These are phyloP conservation scores for Sporothrix inflata DNA, from an alignment of 2,329 filamentous ascomycete genomes.

Conservation along the genomic window DNA sequence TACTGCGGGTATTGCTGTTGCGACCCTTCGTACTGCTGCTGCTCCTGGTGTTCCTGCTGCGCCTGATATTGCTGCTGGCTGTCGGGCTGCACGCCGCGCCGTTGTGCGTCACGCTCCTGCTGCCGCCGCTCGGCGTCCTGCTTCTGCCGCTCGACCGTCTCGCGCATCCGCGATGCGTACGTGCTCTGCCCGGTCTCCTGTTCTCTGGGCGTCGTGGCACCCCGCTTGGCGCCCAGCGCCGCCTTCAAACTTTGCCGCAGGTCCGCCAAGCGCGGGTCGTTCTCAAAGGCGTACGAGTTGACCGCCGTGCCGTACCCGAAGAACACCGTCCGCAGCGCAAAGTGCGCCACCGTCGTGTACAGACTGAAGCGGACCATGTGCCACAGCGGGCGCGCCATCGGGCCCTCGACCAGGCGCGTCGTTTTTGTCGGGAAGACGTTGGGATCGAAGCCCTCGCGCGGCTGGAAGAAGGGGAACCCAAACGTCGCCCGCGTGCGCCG, in stretches of 20 bases:
- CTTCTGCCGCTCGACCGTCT: background rate
- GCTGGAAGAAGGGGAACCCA: conserved; percentile 34
- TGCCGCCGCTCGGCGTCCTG: background rate
- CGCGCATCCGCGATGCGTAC: background rate
- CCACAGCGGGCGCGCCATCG: conserved; percentile 30
- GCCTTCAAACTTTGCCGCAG: conserved; percentile 27
- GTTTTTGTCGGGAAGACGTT: conserved; percentile 28
- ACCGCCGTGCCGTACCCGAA: conserved; percentile 24
- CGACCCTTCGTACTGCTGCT: background rate
- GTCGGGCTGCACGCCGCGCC: background rate
- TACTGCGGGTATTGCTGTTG: background rate
- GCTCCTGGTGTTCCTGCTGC: no score
- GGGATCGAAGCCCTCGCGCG: conserved; percentile 29
- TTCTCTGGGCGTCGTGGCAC: background rate
- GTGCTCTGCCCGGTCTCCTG: no score
- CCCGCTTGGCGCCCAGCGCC: background rate
- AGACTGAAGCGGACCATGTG: conserved; percentile 29
- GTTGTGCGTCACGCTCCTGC: background rate
- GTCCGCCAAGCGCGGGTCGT: conserved; percentile 29
- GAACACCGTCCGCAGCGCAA: conserved; percentile 25
- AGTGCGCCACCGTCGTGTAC: conserved; percentile 30
- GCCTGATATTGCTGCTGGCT: background rate
- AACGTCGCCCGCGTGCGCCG: conserved; percentile 31
- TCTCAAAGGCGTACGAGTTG: conserved; percentile 26
- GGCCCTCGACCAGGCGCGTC: conserved; percentile 20